phyloP scores from a whole-genome alignment of 345 rosid genomes.

The Eucalyptus sp. region DNA sequence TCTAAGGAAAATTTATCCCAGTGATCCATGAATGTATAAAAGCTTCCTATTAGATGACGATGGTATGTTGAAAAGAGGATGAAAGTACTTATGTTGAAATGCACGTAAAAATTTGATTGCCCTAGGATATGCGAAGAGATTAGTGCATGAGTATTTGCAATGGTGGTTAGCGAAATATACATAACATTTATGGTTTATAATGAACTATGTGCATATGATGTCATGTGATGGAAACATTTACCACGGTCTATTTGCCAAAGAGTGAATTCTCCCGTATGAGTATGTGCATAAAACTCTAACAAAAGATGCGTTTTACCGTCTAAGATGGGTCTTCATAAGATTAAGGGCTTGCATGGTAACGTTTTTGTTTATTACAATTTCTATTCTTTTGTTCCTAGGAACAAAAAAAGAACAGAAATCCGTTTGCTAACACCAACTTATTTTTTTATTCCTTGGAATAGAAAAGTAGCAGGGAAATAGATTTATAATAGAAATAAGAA shows the following conservation, averaged over 20 bases:
- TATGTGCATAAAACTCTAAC: not conserved
- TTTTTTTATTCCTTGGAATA: too few relatives aligned
- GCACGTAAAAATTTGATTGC: not conserved
- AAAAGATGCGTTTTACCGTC: accelerated
- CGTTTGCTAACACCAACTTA: too few relatives aligned
- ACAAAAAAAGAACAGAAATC: too few relatives aligned
- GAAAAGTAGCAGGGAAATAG: too few relatives aligned
- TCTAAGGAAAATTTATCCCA: not conserved
- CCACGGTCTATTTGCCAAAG: not conserved
- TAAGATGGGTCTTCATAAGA: not conserved
- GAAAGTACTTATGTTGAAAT: not conserved
- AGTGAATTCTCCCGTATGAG: accelerated
- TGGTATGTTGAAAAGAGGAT: not conserved
- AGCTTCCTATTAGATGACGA: not conserved
- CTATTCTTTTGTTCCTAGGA: too few relatives aligned
- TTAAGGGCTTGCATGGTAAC: too few relatives aligned
- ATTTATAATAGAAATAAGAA: too few relatives aligned
- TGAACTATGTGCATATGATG: not conserved
- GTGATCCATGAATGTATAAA: not conserved
- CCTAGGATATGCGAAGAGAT: accelerated
- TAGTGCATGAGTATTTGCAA: not conserved
- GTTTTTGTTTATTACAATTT: too few relatives aligned
- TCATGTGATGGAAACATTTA: not conserved
- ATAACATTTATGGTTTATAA: not conserved
- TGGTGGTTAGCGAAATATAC: not conserved